Percentiles rank a stretch among this genome's conserved stretches.
Conservation (phyloP, 805 yeast genomes). For the Nakazawaea pomicola region DNA sequence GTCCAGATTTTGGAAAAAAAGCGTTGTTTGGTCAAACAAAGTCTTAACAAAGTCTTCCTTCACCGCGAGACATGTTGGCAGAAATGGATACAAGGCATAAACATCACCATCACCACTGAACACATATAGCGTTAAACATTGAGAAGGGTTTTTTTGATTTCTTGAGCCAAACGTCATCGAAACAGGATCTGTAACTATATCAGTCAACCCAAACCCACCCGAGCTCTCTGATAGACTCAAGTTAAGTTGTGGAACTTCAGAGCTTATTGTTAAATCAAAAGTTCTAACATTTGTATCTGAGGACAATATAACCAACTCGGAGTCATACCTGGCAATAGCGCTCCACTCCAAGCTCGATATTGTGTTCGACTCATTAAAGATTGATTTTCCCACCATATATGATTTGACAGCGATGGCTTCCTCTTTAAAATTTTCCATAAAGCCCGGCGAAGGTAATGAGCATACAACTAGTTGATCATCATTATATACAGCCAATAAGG, state of each 20-base stretch:
- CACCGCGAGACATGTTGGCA: constrained; percentile 42
- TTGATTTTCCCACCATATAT: constrained; percentile 3
- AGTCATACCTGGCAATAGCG: constrained; percentile 34
- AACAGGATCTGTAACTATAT: constrained; percentile 27
- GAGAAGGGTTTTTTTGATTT: constrained; percentile 26
- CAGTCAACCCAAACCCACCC: constrained; percentile 16
- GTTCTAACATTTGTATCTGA: constrained; percentile 25
- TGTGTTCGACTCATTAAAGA: neutral
- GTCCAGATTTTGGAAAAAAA: constrained; percentile 17
- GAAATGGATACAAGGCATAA: constrained; percentile 58
- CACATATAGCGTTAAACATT: constrained; percentile 49
- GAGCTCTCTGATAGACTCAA: constrained; percentile 17
- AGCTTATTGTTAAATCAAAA: constrained; percentile 29
- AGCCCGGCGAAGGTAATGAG: constrained; percentile 20
- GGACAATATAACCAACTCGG: constrained; percentile 39
- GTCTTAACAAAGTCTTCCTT: constrained; percentile 25
- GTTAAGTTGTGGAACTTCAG: constrained; percentile 19
- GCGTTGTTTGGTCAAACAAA: constrained; percentile 29
- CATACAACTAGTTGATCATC: constrained; percentile 19
- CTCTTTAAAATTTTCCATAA: constrained; percentile 2
- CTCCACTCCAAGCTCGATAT: constrained; percentile 40
- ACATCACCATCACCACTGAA: constrained; percentile 54
- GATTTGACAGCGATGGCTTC: neutral
- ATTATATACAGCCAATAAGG: constrained; percentile 26
- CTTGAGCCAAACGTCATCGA: constrained; percentile 42